Evolutionary conservation across 768 basidiomycete species (phyloP), one percentile per base, ranked within the genome.

Genomic region (Russula compacta): DNA sequence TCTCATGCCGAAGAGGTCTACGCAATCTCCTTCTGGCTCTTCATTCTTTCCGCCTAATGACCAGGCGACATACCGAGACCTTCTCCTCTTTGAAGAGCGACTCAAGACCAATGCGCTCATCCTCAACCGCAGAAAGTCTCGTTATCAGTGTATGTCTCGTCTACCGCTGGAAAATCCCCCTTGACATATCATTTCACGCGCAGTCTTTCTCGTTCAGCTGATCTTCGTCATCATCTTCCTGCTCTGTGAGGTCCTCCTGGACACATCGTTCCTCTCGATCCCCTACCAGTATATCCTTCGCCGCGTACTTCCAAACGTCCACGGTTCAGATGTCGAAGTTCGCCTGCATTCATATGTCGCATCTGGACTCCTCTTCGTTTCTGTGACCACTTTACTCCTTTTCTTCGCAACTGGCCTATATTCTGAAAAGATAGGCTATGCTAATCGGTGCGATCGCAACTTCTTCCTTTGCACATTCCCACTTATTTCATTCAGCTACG

Each of bases 351-450:
- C 86, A 9, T 95, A 93, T 71, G 75, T 93, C 66, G 78, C 86
- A 21, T 86, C 83, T 39, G 92, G 89, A 1, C 73, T 93, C 40
- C 76, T 97, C 11, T 89, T 95, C 62, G 91, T 98, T 33, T 83
- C 87, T 19, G 84, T 92, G 56, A 94, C 92, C 14, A 95, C 95
- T 2, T 83, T 98, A 8, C 81, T 89, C 36, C 81, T 99, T 42
- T 97, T 98, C 79, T 98, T 97, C 71, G 92, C 93, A 9, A 95
- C 90, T 67, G 95, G 95, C 17, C 89, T 95, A 83, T 99, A 98
- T 69, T 79, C 87, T 4, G 94, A 99, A 73, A 95, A 95, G 76
- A 95, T 98, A 67, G 89, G 84, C 4, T 98, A 97, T 71, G 94
- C 95, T 19, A 94, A 97, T 76, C 87, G 87, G 95, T 95, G 71